A percentile compares a stretch with the other conserved stretches of the same genome.
Evolutionary conservation across 257 asterid genomes (phyloP).

Genomic region (Apocynum venetum): DNA sequence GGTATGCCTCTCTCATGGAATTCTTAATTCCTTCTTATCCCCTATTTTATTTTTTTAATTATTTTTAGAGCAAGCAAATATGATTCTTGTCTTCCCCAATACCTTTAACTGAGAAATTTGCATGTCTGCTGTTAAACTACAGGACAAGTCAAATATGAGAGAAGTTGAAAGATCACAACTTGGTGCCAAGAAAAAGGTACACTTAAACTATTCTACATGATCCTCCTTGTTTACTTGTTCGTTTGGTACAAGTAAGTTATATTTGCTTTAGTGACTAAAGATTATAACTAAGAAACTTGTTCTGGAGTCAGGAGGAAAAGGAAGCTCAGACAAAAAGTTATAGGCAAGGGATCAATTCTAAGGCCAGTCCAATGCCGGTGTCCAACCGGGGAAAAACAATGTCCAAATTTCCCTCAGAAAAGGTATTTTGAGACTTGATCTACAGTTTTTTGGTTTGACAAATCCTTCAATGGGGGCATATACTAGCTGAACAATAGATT

Average conservation of each 20-base stretch:
- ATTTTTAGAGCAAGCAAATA: neutral
- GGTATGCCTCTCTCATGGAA: slow-evolving; percentile 32
- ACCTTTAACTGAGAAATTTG: neutral
- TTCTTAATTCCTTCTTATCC: neutral
- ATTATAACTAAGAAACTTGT: neutral
- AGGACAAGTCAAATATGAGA: slow-evolving; percentile 58
- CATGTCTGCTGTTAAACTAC: slow-evolving; percentile 35
- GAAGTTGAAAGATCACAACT: slow-evolving; percentile 43
- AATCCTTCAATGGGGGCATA: neutral
- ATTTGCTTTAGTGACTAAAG: neutral
- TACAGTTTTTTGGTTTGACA: neutral
- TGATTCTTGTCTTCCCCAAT: neutral
- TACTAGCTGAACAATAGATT: neutral
- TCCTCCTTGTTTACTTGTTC: neutral
- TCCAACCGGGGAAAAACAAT: slow-evolving; percentile 5
- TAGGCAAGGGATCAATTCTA: slow-evolving; percentile 15
- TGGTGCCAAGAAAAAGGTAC: slow-evolving; percentile 52
- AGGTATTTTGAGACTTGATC: slow-evolving; percentile 4
- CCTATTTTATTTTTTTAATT: neutral
- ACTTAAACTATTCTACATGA: neutral
- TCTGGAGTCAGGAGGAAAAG: slow-evolving; percentile 7
- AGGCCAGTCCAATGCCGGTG: neutral
- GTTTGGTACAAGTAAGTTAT: neutral
- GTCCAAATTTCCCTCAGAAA: neutral
- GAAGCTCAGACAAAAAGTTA: slow-evolving; percentile 5